Percentiles rank a stretch among this genome's conserved stretches.
These are phyloP conservation scores for Suhomyces sp. DNA, from an alignment of 805 yeast genomes.

Conservation along the genomic window DNA sequence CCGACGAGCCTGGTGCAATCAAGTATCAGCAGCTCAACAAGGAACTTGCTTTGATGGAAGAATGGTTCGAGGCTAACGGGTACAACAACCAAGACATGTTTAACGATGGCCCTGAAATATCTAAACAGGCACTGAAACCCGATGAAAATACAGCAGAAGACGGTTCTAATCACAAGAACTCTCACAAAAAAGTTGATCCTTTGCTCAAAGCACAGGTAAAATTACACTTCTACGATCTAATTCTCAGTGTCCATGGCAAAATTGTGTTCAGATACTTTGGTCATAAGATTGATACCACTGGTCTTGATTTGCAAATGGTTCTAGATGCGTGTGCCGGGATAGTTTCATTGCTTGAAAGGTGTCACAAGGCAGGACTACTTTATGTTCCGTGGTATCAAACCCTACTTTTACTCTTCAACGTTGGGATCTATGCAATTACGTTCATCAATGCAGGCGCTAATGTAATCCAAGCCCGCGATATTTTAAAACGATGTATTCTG, in stretches of 20 bases:
- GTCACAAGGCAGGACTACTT: conserved; percentile 26
- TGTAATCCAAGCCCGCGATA: conserved; percentile 20
- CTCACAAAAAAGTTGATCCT: conserved; percentile 10
- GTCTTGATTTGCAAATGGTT: conserved; percentile 30
- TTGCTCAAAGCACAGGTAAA: conserved; percentile 35
- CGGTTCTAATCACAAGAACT: conserved; percentile 9
- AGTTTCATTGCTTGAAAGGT: conserved; percentile 26
- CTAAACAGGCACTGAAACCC: not conserved
- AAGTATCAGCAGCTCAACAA: conserved; percentile 32
- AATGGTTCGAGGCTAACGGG: conserved; percentile 35
- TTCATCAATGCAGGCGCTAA: conserved; percentile 43
- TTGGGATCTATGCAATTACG: conserved; percentile 41
- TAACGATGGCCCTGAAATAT: conserved; percentile 1
- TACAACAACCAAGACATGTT: conserved; percentile 25
- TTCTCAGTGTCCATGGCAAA: conserved; percentile 36
- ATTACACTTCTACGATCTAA: conserved; percentile 38
- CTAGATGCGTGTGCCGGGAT: conserved; percentile 29
- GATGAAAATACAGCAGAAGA: conserved; percentile 6
- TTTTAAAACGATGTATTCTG: conserved; percentile 22
- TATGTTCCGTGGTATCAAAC: conserved; percentile 54
- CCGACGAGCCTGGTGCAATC: conserved; percentile 24
- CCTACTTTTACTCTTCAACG: conserved; percentile 43
- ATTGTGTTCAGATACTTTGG: conserved; percentile 33
- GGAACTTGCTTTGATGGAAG: conserved; percentile 25
- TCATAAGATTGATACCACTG: conserved; percentile 25